Percentiles rank a stretch among this genome's conserved stretches.
These are phyloP conservation scores for Diaporthe destruens DNA, from an alignment of 2,329 filamentous ascomycete genomes.

Conservation along the genomic window DNA sequence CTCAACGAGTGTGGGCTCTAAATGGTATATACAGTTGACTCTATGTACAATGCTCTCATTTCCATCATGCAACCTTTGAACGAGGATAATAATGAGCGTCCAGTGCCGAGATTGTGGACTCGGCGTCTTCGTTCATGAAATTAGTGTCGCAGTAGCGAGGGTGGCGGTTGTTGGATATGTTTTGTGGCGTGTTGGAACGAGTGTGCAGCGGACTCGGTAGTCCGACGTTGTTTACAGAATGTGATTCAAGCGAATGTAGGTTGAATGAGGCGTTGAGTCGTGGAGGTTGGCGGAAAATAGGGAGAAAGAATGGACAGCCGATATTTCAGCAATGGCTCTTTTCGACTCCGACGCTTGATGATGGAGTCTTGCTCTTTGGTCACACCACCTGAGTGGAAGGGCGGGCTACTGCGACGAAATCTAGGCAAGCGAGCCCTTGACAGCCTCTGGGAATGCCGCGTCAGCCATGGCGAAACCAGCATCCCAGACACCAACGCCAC, in stretches of 20 bases:
- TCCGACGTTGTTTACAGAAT: background rate
- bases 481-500: conserved; percentile 39
- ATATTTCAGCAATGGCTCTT: background rate
- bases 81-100: too few species aligned
- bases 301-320: background rate
- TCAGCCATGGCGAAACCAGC: conserved; percentile 26
- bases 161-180: background rate
- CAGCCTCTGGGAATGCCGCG: conserved; percentile 23
- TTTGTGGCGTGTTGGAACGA: background rate
- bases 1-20: background rate
- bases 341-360: background rate
- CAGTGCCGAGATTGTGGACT: background rate
- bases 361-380: too few species aligned
- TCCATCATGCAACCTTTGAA: too few species aligned
- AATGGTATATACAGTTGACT: background rate
- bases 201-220: rapidly evolving
- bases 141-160: background rate
- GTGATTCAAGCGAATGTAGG: background rate
- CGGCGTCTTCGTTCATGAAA: background rate
- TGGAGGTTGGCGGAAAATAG: background rate
- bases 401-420: too few species aligned
- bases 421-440: conserved; percentile 26
- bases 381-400: too few species aligned
- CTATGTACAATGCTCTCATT: background rate
- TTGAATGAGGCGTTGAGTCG: background rate